phyloP scores from a whole-genome alignment of 305 asterid species.

The Fraxinus floribunda region DNA sequence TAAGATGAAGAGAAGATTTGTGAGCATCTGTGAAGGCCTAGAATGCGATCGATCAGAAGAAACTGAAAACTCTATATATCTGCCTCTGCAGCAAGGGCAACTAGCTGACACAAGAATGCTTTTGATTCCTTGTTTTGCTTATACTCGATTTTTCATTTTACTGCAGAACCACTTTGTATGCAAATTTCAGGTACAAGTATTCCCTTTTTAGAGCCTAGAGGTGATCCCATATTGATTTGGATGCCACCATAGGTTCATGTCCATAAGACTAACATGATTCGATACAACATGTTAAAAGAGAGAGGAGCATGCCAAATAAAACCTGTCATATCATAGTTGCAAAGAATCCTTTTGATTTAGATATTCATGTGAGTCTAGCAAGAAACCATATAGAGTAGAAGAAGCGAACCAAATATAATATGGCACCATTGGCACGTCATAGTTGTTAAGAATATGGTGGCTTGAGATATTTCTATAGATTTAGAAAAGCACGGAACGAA shows the following conservation, averaged over 20 bases:
- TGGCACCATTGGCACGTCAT: background rate
- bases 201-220: background rate
- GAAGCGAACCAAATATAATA: background rate
- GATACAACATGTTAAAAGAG: background rate
- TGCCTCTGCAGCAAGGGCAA: slow-evolving; percentile 1
- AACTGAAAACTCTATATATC: slow-evolving; percentile 1
- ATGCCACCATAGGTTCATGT: background rate
- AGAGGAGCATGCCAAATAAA: background rate
- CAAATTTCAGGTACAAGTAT: background rate
- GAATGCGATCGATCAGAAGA: background rate
- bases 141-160: slow-evolving; percentile 8
- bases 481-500: background rate
- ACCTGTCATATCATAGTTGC: background rate
- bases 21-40: slow-evolving; percentile 22
- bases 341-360: background rate
- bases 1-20: slow-evolving; percentile 19
- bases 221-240: background rate
- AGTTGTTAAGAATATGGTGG: background rate
- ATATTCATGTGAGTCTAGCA: background rate
- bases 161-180: background rate
- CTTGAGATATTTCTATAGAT: background rate
- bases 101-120: background rate
- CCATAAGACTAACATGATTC: background rate
- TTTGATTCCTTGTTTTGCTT: background rate
- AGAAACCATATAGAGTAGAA: background rate